Conservation (phyloP, 306 rosid genomes). For the Corylus avellana region DNA sequence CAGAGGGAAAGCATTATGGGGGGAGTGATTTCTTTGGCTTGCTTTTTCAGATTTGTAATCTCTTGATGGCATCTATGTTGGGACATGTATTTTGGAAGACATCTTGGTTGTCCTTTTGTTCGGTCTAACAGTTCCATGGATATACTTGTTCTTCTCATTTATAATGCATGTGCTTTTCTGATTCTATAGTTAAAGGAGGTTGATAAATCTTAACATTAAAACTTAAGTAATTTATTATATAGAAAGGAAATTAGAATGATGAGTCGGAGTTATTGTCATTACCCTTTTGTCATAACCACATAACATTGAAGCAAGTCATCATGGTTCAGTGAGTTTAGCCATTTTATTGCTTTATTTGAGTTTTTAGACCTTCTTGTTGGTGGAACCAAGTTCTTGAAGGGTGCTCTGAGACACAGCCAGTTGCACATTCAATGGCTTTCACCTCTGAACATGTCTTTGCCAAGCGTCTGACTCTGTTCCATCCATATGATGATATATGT, state of each 20-base stretch:
- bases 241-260: neutral
- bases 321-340: neutral
- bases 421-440: neutral
- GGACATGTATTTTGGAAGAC: neutral
- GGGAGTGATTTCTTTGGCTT: neutral
- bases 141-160: neutral
- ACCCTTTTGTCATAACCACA: neutral
- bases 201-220: neutral
- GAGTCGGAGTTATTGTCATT: neutral
- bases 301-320: neutral
- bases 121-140: neutral
- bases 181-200: neutral
- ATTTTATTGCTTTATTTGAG: neutral
- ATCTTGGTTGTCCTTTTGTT: neutral
- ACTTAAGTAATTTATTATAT: neutral
- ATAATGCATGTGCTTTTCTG: neutral
- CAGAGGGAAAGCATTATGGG: neutral
- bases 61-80: neutral
- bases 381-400: neutral
- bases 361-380: neutral
- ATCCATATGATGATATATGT: neutral
- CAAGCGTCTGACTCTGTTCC: neutral
- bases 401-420: neutral
- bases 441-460: neutral
- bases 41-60: neutral